Percentiles rank a stretch among this genome's conserved stretches.
Evolutionary conservation across 305 asterid species (phyloP).

Genomic region (Stenogyne calaminthoides): DNA sequence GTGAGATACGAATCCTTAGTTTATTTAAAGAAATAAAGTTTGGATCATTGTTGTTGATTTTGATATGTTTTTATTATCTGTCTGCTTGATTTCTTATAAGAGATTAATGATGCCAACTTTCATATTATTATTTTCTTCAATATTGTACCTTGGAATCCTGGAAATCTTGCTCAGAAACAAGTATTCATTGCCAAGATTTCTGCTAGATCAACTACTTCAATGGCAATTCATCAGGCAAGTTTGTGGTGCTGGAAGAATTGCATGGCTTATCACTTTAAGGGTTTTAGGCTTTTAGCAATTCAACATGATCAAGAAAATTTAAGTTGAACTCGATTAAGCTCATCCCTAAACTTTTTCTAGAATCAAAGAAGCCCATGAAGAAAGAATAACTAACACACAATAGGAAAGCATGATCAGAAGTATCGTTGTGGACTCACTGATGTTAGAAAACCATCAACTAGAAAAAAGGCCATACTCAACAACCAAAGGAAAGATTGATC

Average conservation of each 20-base stretch:
- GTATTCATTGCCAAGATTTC: not conserved
- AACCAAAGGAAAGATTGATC: not conserved
- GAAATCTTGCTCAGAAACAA: not conserved
- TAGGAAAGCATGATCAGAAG: not conserved
- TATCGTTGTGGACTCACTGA: not conserved
- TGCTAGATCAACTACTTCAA: not conserved
- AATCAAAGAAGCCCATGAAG: not conserved
- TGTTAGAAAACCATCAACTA: not conserved
- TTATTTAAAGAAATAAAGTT: not conserved
- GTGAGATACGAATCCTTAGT: slow-evolving; percentile 8
- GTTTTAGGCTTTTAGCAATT: not conserved
- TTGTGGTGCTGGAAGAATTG: not conserved
- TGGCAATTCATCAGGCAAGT: not conserved
- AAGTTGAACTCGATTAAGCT: not conserved
- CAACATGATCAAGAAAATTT: not conserved
- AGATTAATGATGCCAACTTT: not conserved
- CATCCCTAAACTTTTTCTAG: not conserved
- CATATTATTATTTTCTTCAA: not conserved
- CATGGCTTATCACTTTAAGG: not conserved
- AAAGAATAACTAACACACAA: not conserved
- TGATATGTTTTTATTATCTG: not conserved
- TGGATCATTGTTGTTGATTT: not conserved
- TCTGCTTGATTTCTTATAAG: slow-evolving; percentile 2
- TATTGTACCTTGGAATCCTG: not conserved
- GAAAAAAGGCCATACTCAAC: too few species aligned